Evolutionary conservation across 352 stramenopile genomes (phyloP).

Genomic region (Globisporangium paroecandrum): DNA sequence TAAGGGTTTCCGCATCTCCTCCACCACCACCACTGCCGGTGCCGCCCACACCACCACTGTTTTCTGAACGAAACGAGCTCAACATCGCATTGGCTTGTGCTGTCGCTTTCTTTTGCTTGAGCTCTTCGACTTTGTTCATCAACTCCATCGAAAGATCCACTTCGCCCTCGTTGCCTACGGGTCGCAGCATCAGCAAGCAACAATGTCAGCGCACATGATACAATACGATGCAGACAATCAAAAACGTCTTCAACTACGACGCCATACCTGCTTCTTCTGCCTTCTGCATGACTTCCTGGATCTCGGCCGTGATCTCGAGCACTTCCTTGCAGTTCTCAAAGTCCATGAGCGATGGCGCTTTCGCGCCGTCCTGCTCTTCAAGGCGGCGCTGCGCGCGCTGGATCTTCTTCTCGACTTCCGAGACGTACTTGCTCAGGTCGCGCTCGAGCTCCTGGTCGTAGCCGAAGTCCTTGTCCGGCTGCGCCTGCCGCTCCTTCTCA

Average conservation of each 20-base stretch:
- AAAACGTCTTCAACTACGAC: background rate
- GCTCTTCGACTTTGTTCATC: conserved; percentile 60
- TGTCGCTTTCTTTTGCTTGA: conserved; percentile 55
- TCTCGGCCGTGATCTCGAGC: conserved; percentile 66
- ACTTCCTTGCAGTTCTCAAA: conserved; percentile 62
- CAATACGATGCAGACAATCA: background rate
- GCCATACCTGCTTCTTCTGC: conserved; percentile 45
- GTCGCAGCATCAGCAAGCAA: background rate
- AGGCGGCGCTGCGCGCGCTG: conserved; percentile 61
- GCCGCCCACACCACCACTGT: background rate
- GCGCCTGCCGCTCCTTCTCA: conserved; percentile 29
- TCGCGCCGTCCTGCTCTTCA: conserved; percentile 53
- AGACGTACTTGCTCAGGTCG: conserved; percentile 57
- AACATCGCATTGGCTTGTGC: conserved; percentile 44
- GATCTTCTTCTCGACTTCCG: conserved; percentile 86
- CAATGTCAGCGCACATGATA: background rate
- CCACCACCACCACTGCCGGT: background rate
- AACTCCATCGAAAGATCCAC: conserved; percentile 54
- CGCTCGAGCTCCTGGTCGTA: conserved; percentile 72
- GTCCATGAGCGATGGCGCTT: conserved; percentile 43
- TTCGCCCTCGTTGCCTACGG: conserved; percentile 45
- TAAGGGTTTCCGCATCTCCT: conserved; percentile 2
- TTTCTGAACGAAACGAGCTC: conserved; percentile 30
- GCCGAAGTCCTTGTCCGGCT: conserved; percentile 33
- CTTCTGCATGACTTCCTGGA: conserved; percentile 56